phyloP scores from a whole-genome alignment of 768 basidiomycete species.

The Mycena filopes region DNA sequence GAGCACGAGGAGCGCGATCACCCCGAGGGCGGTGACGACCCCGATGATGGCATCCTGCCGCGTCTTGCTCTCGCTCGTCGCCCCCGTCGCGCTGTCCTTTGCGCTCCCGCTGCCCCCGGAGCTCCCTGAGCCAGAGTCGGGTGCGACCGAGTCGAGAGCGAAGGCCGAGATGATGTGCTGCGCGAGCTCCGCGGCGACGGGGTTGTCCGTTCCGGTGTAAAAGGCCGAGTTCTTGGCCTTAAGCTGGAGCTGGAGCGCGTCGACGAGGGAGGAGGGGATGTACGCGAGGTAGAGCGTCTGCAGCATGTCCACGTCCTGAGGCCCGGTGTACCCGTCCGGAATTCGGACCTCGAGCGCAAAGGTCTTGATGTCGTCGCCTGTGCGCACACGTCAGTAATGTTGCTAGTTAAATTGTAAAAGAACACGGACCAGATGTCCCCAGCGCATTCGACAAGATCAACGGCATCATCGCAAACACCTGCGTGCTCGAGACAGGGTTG shows the following conservation, averaged over 20 bases:
- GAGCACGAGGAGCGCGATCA: slow-evolving; percentile 77
- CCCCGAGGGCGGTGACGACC: slow-evolving; percentile 86
- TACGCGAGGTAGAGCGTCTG: slow-evolving; percentile 79
- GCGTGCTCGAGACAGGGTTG: slow-evolving; percentile 67
- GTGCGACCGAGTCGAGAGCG: slow-evolving; percentile 58
- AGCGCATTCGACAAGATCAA: slow-evolving; percentile 47
- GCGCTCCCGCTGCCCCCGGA: slow-evolving; percentile 33
- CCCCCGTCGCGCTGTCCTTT: slow-evolving; percentile 38
- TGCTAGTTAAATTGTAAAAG: slow-evolving; percentile 13
- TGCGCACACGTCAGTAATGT: slow-evolving; percentile 9
- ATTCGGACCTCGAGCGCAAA: slow-evolving; percentile 77
- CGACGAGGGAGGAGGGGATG: slow-evolving; percentile 66
- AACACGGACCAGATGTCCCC: slow-evolving; percentile 42
- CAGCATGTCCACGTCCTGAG: slow-evolving; percentile 59
- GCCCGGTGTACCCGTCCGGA: slow-evolving; percentile 63
- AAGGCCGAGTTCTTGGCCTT: slow-evolving; percentile 60
- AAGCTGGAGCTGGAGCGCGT: slow-evolving; percentile 74
- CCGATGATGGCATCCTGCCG: slow-evolving; percentile 92
- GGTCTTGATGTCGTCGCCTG: slow-evolving; percentile 50
- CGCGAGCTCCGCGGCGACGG: slow-evolving; percentile 68
- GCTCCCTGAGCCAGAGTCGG: slow-evolving; percentile 45
- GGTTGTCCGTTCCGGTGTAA: slow-evolving; percentile 62
- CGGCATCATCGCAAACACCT: slow-evolving; percentile 83
- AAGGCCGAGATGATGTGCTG: slow-evolving; percentile 76
- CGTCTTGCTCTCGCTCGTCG: slow-evolving; percentile 53